Conservation (phyloP, 768 basidiomycete species). For the Suillus subalutaceus region DNA sequence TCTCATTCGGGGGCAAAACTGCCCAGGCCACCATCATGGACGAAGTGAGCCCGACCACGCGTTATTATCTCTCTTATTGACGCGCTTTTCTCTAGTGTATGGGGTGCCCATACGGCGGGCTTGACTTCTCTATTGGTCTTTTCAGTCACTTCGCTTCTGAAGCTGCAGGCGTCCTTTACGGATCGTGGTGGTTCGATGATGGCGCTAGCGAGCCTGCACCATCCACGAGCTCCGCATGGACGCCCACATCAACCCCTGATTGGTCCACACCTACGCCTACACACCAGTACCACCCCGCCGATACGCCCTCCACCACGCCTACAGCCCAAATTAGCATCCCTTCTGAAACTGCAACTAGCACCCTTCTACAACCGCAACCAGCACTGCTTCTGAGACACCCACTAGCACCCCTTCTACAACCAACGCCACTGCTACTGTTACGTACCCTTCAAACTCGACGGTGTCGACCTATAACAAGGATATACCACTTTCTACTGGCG, state of each 20-base stretch:
- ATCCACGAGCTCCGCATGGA: neutral
- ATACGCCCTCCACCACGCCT: neutral
- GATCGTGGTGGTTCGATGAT: conserved; percentile 58
- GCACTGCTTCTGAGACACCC: neutral
- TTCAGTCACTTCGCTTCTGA: conserved; percentile 59
- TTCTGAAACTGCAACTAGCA: neutral
- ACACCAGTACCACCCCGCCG: neutral
- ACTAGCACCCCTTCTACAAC: neutral
- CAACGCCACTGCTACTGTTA: neutral
- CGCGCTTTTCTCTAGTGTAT: conserved; percentile 49
- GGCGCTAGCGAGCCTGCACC: conserved; percentile 26
- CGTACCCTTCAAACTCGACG: neutral
- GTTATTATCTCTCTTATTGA: neutral
- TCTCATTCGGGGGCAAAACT: conserved; percentile 57
- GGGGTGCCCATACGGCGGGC: conserved; percentile 62
- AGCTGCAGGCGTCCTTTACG: conserved; percentile 56
- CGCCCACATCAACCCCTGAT: neutral
- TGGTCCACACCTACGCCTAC: neutral
- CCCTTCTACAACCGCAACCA: neutral
- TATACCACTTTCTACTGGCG: neutral
- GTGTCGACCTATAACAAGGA: neutral
- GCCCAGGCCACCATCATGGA: conserved; percentile 61
- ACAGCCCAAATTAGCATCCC: neutral
- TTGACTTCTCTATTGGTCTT: conserved; percentile 71
- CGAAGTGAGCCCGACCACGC: conserved; percentile 40